Evolutionary conservation across 2,329 filamentous ascomycete species (phyloP), one percentile per base, ranked within the genome.

Genomic region (Aspergillus glaucus): DNA sequence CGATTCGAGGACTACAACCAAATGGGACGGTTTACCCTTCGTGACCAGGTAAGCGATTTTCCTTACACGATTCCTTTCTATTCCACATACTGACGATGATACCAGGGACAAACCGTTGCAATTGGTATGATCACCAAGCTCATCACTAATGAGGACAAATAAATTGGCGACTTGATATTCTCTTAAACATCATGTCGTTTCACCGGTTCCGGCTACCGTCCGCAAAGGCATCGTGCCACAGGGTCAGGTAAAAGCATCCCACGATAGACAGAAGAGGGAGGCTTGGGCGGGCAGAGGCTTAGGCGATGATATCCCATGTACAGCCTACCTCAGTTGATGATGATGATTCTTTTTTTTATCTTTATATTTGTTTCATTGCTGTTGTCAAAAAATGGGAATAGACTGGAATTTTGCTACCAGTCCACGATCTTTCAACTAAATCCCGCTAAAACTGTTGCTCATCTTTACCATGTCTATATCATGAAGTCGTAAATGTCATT

Each of bases 91-190:
- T 66, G 45, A 60, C 30, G 19, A 48, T 21, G 55, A 45, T 17
- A 12, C 47, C 65, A 97, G 85, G 93, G 93, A 62, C 92, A 97
- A 87, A 98, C 93, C 0, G 96, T 98, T 75, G 93, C 93, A 49
- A 98, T 98, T 75, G 93, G 93, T 65, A 98, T 98, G 81, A 94
- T 98, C 69, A 96, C 89, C 51, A 96, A 91, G 79, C 80, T 98
- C 52, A 82, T 87, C 59, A 46, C 46, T 26, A 21, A 56, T 17
- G 61, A 65, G 28, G 48, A 54, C 21, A 56, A 60, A 24, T 56
- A 58, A 50, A 48, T 24, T 50, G 32, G 42, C 56, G 37, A 40
- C 37, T 21, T 40, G 10, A 15, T 12, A 40, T 19, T 22, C 6
- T 15, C 24, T 4, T 30, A 56, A 40, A 44, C 17, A 30, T 36